Evolutionary conservation across 306 rosid genomes (phyloP).

Genomic region (Fagus crenata): DNA sequence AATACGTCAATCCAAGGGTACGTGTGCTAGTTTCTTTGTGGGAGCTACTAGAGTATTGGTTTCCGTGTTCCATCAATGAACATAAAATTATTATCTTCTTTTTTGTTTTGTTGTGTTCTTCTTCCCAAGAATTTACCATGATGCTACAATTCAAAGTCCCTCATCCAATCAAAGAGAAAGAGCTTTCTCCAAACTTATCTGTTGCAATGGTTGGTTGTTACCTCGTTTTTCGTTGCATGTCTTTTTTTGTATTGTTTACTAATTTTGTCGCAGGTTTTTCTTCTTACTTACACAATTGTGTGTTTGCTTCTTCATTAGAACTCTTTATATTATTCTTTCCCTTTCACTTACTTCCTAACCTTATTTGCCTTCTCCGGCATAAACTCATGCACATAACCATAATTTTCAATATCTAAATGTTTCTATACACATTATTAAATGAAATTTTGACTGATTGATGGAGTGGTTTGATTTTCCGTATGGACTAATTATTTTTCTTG

Average conservation of each 20-base stretch:
- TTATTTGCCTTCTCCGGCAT: neutral
- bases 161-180: conserved; percentile 11
- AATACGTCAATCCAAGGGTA: neutral
- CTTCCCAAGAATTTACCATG: neutral
- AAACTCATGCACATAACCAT: neutral
- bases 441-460: neutral
- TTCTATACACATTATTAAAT: neutral
- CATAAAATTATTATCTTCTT: neutral
- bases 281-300: neutral
- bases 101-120: neutral
- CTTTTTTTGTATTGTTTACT: neutral
- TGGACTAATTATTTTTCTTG: neutral
- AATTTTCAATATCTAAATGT: neutral
- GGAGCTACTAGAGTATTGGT: neutral
- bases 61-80: neutral
- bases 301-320: neutral
- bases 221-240: conserved; percentile 22
- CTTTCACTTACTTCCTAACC: too few species aligned
- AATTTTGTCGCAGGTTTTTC: neutral
- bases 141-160: conserved; percentile 3
- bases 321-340: neutral
- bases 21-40: conserved; percentile 12
- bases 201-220: conserved; percentile 26
- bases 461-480: neutral
- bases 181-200: neutral